Evolutionary conservation across 352 stramenopile species (phyloP).

Genomic region (Saprolegnia diclina): DNA sequence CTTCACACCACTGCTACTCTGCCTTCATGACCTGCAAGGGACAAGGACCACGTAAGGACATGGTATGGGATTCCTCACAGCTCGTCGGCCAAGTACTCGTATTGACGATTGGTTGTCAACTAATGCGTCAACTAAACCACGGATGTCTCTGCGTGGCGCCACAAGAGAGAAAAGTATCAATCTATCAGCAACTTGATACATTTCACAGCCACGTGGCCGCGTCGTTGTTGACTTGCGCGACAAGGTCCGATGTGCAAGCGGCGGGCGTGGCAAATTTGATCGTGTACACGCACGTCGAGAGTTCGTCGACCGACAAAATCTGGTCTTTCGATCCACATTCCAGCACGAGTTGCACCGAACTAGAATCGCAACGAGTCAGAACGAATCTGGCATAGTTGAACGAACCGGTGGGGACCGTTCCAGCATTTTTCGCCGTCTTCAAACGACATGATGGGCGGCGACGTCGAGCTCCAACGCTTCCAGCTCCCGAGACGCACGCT

Average conservation of each 20-base stretch:
- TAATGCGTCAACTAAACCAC: no score
- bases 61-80: no score
- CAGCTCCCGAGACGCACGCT: conserved; percentile 62
- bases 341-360: conserved; percentile 61
- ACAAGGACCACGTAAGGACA: no score
- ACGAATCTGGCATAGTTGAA: not conserved
- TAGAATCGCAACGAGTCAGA: not conserved
- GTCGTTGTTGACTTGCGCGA: not conserved
- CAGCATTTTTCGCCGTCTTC: conserved; percentile 77
- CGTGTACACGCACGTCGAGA: conserved; percentile 87
- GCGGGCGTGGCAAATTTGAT: conserved; percentile 72
- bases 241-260: conserved; percentile 32
- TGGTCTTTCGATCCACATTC: conserved; percentile 69
- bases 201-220: not conserved
- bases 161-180: no score
- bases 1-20: no score
- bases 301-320: conserved; percentile 83
- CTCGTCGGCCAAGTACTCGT: no score
- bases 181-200: no score
- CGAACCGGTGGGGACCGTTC: conserved; percentile 65
- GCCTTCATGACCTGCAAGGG: no score
- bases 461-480: conserved; percentile 39
- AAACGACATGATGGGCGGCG: conserved; percentile 52
- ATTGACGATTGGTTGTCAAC: no score
- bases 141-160: no score